phyloP scores from a whole-genome alignment of 768 basidiomycete genomes.

The Kwoniella shandongensis region DNA sequence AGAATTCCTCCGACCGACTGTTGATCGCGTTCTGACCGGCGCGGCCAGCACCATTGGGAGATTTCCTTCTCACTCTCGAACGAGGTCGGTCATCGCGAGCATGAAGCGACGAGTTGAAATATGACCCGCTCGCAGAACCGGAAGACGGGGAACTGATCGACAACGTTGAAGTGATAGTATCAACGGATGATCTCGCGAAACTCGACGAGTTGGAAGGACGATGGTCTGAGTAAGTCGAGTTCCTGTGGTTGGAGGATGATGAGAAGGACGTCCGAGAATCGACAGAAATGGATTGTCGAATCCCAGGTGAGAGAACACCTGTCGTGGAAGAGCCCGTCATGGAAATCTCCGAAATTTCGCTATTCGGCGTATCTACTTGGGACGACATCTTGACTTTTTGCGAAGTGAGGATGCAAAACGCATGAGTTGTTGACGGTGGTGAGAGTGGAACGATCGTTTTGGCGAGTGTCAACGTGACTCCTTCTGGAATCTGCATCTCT shows the following conservation, averaged over 20 bases:
- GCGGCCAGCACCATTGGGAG: not conserved
- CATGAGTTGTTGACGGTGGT: constrained; percentile 32
- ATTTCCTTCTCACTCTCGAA: constrained; percentile 3
- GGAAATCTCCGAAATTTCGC: constrained; percentile 4
- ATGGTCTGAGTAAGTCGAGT: not conserved
- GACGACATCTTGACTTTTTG: constrained; percentile 13
- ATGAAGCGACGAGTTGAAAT: constrained; percentile 1
- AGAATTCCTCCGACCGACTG: constrained; percentile 23
- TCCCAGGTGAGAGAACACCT: not conserved
- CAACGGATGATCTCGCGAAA: not conserved
- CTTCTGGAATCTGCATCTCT: constrained; percentile 13
- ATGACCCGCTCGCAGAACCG: not conserved
- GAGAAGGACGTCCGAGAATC: not conserved
- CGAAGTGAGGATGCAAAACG: constrained; percentile 42
- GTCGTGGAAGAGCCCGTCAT: too few species aligned
- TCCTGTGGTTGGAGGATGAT: not conserved
- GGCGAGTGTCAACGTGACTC: constrained; percentile 20
- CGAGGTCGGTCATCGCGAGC: not conserved
- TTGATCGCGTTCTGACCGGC: constrained; percentile 1
- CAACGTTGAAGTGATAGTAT: not conserved
- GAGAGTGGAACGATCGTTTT: constrained; percentile 33
- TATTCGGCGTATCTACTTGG: not conserved
- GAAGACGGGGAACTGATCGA: not conserved
- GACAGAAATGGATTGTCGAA: not conserved
- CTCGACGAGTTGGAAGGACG: not conserved